Conservation (phyloP, 805 yeast species). For the Yarrowia yakushimensis region DNA sequence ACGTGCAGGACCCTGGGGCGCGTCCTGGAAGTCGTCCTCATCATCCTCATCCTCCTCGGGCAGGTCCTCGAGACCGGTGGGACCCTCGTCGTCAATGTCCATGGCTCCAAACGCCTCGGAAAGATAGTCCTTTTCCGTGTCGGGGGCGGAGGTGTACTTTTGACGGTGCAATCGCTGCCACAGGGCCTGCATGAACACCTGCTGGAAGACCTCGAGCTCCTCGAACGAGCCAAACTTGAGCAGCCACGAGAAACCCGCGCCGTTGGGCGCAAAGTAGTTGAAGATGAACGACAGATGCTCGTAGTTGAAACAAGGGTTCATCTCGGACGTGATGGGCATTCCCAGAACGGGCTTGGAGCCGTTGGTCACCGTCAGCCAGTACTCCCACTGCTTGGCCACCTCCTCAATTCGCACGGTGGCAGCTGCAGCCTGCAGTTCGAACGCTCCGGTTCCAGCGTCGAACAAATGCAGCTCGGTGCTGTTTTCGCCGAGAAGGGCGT, state of each 20-base stretch:
- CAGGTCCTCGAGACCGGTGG: conserved; percentile 35
- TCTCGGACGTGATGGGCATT: conserved; percentile 44
- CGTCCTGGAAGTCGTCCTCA: conserved; percentile 33
- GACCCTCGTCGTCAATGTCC: conserved; percentile 40
- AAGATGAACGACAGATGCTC: conserved; percentile 60
- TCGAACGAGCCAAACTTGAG: conserved; percentile 49
- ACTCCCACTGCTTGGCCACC: conserved; percentile 47
- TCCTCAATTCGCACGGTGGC: conserved; percentile 44
- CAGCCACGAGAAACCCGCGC: conserved; percentile 56
- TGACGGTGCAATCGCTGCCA: conserved; percentile 59
- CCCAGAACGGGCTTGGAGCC: conserved; percentile 40
- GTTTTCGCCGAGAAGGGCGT: not conserved
- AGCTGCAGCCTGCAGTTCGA: conserved; percentile 43
- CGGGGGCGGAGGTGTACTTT: conserved; percentile 38
- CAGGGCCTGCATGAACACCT: conserved; percentile 47
- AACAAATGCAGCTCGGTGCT: conserved; percentile 46
- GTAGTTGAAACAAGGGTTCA: conserved; percentile 66
- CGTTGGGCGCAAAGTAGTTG: conserved; percentile 47
- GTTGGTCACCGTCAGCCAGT: conserved; percentile 47
- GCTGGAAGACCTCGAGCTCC: conserved; percentile 51
- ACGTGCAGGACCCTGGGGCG: conserved; percentile 32
- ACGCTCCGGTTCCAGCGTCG: conserved; percentile 50
- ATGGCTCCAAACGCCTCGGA: conserved; percentile 49
- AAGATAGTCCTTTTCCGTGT: conserved; percentile 54
- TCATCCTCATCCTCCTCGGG: conserved; percentile 42